Evolutionary conservation across 192 early-diverging fungal species (phyloP), one percentile per base, ranked within the genome.

Genomic region (Geosiphon pyriformis): DNA sequence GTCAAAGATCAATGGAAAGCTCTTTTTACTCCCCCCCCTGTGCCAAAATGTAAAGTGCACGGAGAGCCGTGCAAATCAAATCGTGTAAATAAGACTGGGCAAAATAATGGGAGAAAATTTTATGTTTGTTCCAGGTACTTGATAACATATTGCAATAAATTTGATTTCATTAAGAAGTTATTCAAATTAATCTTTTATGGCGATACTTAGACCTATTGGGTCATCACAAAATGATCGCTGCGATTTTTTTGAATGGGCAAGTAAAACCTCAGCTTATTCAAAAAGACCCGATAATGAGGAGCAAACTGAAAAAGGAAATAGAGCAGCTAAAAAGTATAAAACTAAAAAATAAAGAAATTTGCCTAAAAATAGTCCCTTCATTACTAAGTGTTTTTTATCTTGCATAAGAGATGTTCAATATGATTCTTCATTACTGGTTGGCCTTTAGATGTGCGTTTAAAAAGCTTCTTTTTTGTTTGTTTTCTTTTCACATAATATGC

Each of bases 51-150:
- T 69, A 76, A 76, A 49, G 62, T 72, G 17, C 90, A 91, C 65
- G 73, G 74, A 32, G 86, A 84, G 57, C 77, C 78, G 18, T 78
- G 82, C 25, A 88, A 87, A 71, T 78, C 85, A 61, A 83, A 74
- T 52, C 78, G 68, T 1, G 88, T 90, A 23, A 88, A 83, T 65
- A 92, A 92, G 70, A 55, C 80, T 25, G 88, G 90, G 7, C 78
- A 79, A 12, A 91, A 90, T 75, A 79, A 88, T 30, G 87, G 88
- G 1, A 72, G 85, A 11, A 52, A 67, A 35, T 91, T 91, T 62
- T 91, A 78, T 61, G 72, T 86, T 22, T 90, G 90, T 68, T 78
- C 80, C 20, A 47, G 85, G 71, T 82, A 78, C 15, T 78, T 82
- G 1, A 76, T 74, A 58, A 31, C 17, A 20, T 42, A 11, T 1